Evolutionary conservation across 2,329 filamentous ascomycete genomes (phyloP).

Genomic region (Peltaster fructicola): DNA sequence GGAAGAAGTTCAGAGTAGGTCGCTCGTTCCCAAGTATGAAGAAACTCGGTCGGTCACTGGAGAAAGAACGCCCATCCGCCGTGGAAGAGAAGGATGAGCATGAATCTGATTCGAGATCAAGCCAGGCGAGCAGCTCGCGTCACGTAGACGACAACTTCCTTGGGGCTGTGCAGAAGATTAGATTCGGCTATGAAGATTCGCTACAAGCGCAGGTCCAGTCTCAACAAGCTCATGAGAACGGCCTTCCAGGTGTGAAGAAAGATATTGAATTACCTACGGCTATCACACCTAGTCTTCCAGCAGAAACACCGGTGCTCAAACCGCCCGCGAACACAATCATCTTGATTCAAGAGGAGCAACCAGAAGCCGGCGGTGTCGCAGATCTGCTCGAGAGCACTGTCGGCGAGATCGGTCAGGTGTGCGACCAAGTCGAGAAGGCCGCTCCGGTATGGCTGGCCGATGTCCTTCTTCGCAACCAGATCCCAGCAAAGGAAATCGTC

Average conservation of each 20-base stretch:
- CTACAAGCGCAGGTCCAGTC: slow-evolving; percentile 29
- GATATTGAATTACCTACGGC: slow-evolving; percentile 36
- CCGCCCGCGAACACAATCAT: slow-evolving; percentile 47
- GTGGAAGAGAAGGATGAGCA: slow-evolving; percentile 49
- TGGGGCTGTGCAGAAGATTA: slow-evolving; percentile 56
- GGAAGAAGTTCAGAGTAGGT: slow-evolving; percentile 67
- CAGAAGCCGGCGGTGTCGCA: slow-evolving; percentile 46
- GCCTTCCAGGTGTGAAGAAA: slow-evolving; percentile 19
- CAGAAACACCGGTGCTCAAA: slow-evolving; percentile 60
- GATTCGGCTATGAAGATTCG: slow-evolving; percentile 54
- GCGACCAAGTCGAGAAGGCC: slow-evolving; percentile 67
- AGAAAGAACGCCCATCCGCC: slow-evolving; percentile 42
- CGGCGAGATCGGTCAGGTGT: slow-evolving; percentile 55
- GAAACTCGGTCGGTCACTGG: slow-evolving; percentile 47
- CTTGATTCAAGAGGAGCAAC: slow-evolving; percentile 47
- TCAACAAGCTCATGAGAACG: slow-evolving; percentile 16
- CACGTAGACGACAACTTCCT: slow-evolving; percentile 59
- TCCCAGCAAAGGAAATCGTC: slow-evolving; percentile 74
- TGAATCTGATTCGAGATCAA: slow-evolving; percentile 41
- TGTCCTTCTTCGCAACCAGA: slow-evolving; percentile 61
- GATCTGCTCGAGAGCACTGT: slow-evolving; percentile 88
- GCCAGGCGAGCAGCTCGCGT: slow-evolving; percentile 44
- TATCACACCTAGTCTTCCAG: slow-evolving; percentile 51
- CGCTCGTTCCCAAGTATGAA: slow-evolving; percentile 49
- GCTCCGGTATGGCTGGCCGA: slow-evolving; percentile 89